phyloP scores from a whole-genome alignment of 148 eudicot genomes.

The Chenopodium suecicum region DNA sequence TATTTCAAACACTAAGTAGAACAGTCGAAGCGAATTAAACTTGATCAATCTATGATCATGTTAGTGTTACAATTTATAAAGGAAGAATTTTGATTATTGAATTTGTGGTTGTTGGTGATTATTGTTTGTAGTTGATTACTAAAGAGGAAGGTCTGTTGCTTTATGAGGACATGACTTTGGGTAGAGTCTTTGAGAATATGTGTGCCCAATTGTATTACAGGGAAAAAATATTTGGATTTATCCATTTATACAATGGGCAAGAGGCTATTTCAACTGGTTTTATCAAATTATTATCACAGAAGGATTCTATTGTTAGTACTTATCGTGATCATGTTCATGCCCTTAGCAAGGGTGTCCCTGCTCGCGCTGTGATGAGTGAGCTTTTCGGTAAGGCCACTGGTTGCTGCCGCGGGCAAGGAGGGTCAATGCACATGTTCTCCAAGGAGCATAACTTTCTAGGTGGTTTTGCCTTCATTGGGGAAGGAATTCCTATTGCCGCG shows the following conservation, averaged over 20 bases:
- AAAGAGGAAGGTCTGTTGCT: slow-evolving; percentile 89
- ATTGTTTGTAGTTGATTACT: slow-evolving; percentile 60
- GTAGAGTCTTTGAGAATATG: slow-evolving; percentile 88
- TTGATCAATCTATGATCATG: too few species aligned
- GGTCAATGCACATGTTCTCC: slow-evolving; percentile 98
- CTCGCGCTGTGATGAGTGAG: slow-evolving; percentile 91
- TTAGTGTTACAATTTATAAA: not conserved
- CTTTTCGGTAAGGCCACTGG: slow-evolving; percentile 91
- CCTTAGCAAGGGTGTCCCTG: slow-evolving; percentile 83
- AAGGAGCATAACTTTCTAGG: slow-evolving; percentile 88
- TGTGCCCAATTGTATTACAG: slow-evolving; percentile 97
- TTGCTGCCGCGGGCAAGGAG: slow-evolving; percentile 95
- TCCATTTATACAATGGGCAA: slow-evolving; percentile 90
- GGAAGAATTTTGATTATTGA: slow-evolving; percentile 3
- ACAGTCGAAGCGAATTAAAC: slow-evolving; percentile 5
- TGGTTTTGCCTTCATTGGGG: slow-evolving; percentile 95
- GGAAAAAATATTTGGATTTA: slow-evolving; percentile 96
- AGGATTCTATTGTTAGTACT: slow-evolving; percentile 76
- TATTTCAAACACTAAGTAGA: not conserved
- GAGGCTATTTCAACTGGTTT: slow-evolving; percentile 96
- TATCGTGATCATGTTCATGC: slow-evolving; percentile 93
- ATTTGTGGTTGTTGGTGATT: slow-evolving; percentile 1
- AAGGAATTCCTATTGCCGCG: slow-evolving; percentile 90
- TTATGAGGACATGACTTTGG: slow-evolving; percentile 82
- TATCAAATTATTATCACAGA: slow-evolving; percentile 71